Evolutionary conservation across 2,329 filamentous ascomycete genomes (phyloP).

Genomic region (Sporothrix pseudoabietina): DNA sequence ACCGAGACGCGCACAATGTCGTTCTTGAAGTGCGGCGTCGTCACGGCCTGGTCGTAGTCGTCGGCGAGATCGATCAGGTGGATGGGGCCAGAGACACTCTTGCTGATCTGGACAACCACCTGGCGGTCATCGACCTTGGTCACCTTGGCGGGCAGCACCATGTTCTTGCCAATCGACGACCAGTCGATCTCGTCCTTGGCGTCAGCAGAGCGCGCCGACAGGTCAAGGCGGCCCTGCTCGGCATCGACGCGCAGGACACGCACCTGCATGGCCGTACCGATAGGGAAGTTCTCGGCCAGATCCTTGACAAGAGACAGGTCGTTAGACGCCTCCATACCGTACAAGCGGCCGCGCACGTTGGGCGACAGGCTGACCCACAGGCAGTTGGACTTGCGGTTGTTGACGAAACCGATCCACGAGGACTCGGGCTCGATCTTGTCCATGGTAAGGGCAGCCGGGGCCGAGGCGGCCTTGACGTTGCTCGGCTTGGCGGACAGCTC

Average conservation of each 20-base stretch:
- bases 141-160: conserved; percentile 79
- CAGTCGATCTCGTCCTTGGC: conserved; percentile 64
- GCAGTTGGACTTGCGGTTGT: conserved; percentile 78
- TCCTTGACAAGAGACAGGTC: conserved; percentile 79
- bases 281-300: conserved; percentile 76
- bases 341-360: conserved; percentile 80
- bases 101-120: conserved; percentile 81
- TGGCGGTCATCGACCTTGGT: conserved; percentile 84
- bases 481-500: conserved; percentile 83
- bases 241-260: conserved; percentile 74
- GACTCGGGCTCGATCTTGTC: conserved; percentile 73
- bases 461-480: conserved; percentile 54
- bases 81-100: conserved; percentile 75
- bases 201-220: conserved; percentile 70
- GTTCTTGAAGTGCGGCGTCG: conserved; percentile 75
- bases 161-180: conserved; percentile 72
- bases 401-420: conserved; percentile 80
- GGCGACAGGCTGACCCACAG: conserved; percentile 92
- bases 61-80: conserved; percentile 82
- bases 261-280: conserved; percentile 85
- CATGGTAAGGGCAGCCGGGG: conserved; percentile 61
- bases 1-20: conserved; percentile 88
- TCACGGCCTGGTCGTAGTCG: conserved; percentile 79
- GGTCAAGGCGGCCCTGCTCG: conserved; percentile 74
- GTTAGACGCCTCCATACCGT: conserved; percentile 81